Percentiles rank a stretch among this genome's conserved stretches.
Conservation (phyloP, 306 rosid genomes). For the Casuarina equisetifolia region DNA sequence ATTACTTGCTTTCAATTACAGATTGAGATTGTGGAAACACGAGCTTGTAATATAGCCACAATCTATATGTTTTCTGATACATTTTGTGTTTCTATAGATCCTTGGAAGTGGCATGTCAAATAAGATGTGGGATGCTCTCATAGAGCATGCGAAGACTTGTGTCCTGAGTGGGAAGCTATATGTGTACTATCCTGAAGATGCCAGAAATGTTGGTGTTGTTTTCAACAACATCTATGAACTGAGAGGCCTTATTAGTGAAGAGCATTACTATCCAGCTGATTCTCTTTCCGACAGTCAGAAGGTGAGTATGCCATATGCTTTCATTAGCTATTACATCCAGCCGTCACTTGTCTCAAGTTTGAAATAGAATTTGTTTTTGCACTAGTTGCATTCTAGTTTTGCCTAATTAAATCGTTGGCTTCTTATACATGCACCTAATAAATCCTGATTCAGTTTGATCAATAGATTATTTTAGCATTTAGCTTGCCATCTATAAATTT, state of each 20-base stretch:
- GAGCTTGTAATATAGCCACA: too few relatives aligned
- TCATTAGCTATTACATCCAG: constrained; percentile 6
- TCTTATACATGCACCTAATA: background rate
- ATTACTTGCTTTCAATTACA: constrained; percentile 16
- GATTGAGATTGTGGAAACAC: too few relatives aligned
- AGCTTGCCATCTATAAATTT: background rate
- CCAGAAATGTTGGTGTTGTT: constrained; percentile 84
- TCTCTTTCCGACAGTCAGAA: constrained; percentile 85
- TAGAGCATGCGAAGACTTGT: constrained; percentile 98
- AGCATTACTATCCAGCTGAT: constrained; percentile 77
- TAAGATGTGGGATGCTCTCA: constrained; percentile 99
- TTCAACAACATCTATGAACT: constrained; percentile 88
- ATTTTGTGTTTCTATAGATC: constrained; percentile 53
- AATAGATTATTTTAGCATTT: background rate
- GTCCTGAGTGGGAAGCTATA: constrained; percentile 77
- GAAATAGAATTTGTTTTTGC: constrained; percentile 10
- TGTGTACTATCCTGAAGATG: constrained; percentile 90
- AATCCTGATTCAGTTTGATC: background rate
- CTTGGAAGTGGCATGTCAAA: constrained; percentile 99
- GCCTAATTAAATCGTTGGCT: background rate
- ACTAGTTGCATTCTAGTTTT: background rate
- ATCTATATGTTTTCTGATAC: constrained; percentile 18
- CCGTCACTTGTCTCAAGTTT: background rate
- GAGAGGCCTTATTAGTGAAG: constrained; percentile 82
- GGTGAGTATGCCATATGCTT: constrained; percentile 48